phyloP scores from a whole-genome alignment of 352 stramenopile genomes.

The Phytophthora lateralis region DNA sequence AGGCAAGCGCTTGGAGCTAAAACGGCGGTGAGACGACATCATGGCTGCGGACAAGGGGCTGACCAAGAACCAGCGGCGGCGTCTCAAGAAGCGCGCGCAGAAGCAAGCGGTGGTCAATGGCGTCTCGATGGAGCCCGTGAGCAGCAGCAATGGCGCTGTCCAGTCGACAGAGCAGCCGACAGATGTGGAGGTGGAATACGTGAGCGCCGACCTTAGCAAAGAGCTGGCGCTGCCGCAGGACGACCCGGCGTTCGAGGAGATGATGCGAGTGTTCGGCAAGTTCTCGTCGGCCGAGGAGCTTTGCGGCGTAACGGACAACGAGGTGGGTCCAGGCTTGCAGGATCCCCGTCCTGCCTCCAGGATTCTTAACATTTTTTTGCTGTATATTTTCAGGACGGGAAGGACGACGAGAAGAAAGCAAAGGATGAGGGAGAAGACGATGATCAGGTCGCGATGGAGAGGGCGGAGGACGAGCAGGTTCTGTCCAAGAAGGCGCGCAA shows the following conservation, averaged over 20 bases:
- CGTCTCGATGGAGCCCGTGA: slow-evolving; percentile 4
- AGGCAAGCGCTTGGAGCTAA: slow-evolving; percentile 17
- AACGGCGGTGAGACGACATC: slow-evolving; percentile 5
- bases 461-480: slow-evolving; percentile 44
- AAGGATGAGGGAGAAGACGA: slow-evolving; percentile 25
- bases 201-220: slow-evolving; percentile 73
- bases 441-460: slow-evolving; percentile 30
- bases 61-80: slow-evolving; percentile 85
- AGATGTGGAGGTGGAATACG: slow-evolving; percentile 85
- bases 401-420: slow-evolving; percentile 32
- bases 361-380: slow-evolving; percentile 1
- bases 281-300: slow-evolving; percentile 86
- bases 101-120: slow-evolving; percentile 59
- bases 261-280: slow-evolving; percentile 89
- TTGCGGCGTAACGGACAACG: slow-evolving; percentile 57
- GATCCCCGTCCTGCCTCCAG: slow-evolving; percentile 2
- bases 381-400: slow-evolving; percentile 29
- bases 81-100: slow-evolving; percentile 85
- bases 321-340: slow-evolving; percentile 29
- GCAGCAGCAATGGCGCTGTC: slow-evolving; percentile 1
- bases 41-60: slow-evolving; percentile 41
- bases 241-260: slow-evolving; percentile 80
- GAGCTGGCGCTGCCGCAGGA: slow-evolving; percentile 65
- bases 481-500: slow-evolving; percentile 95
- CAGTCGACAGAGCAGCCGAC: slow-evolving; percentile 3